Conservation (phyloP, 306 rosid genomes). For the Vigna unguiculata region DNA sequence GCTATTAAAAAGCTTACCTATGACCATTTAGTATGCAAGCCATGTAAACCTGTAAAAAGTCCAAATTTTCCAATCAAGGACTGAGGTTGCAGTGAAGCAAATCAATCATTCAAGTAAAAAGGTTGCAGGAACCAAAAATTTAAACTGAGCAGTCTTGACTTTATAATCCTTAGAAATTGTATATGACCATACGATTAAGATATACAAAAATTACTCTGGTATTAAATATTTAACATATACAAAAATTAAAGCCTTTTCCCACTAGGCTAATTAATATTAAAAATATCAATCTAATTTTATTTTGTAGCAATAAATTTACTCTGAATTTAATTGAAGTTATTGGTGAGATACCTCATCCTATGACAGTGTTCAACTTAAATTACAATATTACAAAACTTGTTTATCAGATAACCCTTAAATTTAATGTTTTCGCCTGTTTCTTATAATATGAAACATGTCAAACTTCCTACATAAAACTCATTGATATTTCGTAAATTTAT, state of each 20-base stretch:
- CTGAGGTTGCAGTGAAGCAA: slow-evolving; percentile 31
- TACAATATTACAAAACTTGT: background rate
- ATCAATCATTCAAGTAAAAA: slow-evolving; percentile 23
- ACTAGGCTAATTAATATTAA: slow-evolving; percentile 20
- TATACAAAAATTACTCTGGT: slow-evolving; percentile 7
- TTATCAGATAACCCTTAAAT: background rate
- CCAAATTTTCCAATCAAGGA: slow-evolving; percentile 17
- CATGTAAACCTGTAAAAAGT: slow-evolving; percentile 81
- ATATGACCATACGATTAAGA: background rate
- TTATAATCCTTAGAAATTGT: slow-evolving; percentile 20
- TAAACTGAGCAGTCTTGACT: slow-evolving; percentile 28
- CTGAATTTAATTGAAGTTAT: slow-evolving; percentile 14
- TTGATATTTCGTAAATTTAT: background rate
- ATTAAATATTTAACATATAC: background rate
- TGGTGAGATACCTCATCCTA: slow-evolving; percentile 9
- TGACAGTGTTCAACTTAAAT: slow-evolving; percentile 13
- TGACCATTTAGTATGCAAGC: slow-evolving; percentile 84
- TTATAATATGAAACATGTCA: slow-evolving; percentile 4
- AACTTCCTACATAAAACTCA: slow-evolving; percentile 14
- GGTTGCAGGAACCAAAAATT: slow-evolving; percentile 3
- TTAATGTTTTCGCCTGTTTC: slow-evolving; percentile 4
- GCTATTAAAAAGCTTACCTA: slow-evolving; percentile 58
- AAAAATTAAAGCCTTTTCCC: slow-evolving; percentile 14
- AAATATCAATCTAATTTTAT: background rate
- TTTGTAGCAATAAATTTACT: background rate